phyloP scores from a whole-genome alignment of 129 eudicot genomes.

The Artemisia annua region DNA sequence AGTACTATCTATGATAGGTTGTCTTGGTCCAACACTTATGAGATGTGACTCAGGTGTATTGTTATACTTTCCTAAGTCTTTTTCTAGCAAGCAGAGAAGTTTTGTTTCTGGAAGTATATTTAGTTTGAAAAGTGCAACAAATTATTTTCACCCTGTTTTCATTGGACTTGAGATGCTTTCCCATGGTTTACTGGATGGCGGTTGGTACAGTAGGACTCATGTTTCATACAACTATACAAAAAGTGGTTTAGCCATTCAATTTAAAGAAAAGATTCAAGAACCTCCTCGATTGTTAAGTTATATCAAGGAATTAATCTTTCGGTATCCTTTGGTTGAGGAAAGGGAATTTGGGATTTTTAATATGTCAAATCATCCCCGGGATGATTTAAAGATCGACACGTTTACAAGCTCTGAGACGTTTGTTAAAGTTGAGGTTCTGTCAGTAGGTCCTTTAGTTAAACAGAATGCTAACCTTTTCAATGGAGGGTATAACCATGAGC shows the following conservation, averaged over 20 bases:
- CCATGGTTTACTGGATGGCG: constrained; percentile 4
- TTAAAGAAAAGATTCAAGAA: constrained; percentile 28
- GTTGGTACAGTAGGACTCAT: constrained; percentile 22
- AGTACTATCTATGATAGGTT: constrained; percentile 44
- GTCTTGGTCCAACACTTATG: constrained; percentile 24
- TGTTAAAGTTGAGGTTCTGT: constrained; percentile 33
- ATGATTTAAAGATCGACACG: constrained; percentile 23
- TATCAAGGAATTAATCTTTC: constrained; percentile 21
- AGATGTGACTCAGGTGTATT: constrained; percentile 29
- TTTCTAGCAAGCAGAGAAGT: constrained; percentile 41
- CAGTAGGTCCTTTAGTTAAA: constrained; percentile 25
- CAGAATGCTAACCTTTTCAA: constrained; percentile 9
- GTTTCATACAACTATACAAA: constrained; percentile 39
- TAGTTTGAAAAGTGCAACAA: constrained; percentile 19
- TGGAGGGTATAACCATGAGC: constrained; percentile 19
- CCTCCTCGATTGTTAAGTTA: constrained; percentile 19
- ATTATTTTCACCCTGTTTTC: constrained; percentile 8
- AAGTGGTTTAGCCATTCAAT: constrained; percentile 19
- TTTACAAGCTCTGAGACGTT: constrained; percentile 21
- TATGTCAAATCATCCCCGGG: neutral
- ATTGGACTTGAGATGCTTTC: constrained; percentile 26
- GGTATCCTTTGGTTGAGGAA: constrained; percentile 23
- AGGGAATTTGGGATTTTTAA: neutral
- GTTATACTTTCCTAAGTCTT: constrained; percentile 29
- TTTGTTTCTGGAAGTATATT: constrained; percentile 38